Base-by-base conservation (phyloP, 495 filamentous ascomycete genomes). In the Lepraria neglecta region DNA sequence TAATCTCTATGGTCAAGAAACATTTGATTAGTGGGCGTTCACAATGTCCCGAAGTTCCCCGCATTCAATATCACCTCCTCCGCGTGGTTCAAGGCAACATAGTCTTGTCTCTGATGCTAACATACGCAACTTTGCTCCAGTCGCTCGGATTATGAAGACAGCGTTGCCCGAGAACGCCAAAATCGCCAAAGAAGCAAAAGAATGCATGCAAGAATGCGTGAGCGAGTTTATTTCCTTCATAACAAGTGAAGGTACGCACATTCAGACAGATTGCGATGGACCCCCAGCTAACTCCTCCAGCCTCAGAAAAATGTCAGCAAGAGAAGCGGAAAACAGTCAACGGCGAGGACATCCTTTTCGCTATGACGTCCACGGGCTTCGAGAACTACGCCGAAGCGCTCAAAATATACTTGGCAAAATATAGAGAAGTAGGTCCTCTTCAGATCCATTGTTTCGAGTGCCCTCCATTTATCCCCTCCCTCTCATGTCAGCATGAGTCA, bases 161-260 rank as follows among this genome's bases (percentile, higher is more conserved):
- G 94, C 94, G 3, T 78, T 98, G 28, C 94, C 94, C 17, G 95
- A 98, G 65, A 98, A 98, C 73, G 94, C 94, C 59, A 98, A 98
- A 80, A 98, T 98, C 64, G 94, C 94, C 46, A 98, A 98, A 70
- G 94, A 98, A 74, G 94, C 94, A 38, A 98, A 98, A 73, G 94
- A 98, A 72, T 98, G 94, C 76, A 97, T 98, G 94, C 94, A 98
- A 74, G 94, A 98, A 77, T 98, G 94, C 70, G 94, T 98, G 63
- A 97, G 92, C 86, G 94, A 98, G 81, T 98, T 97, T 76, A 98
- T 98, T 79, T 97, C 92, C 19, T 98, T 98, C 79, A 98, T 98
- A 74, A 98, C 94, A 31, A 97, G 92, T 73, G 94, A 98, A 82
- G 94, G 94, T 95, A 70, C 58, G 80, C 74, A 51, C 17, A 47